Base-by-base conservation (phyloP, 768 basidiomycete species). In the Amanita inopinata region DNA sequence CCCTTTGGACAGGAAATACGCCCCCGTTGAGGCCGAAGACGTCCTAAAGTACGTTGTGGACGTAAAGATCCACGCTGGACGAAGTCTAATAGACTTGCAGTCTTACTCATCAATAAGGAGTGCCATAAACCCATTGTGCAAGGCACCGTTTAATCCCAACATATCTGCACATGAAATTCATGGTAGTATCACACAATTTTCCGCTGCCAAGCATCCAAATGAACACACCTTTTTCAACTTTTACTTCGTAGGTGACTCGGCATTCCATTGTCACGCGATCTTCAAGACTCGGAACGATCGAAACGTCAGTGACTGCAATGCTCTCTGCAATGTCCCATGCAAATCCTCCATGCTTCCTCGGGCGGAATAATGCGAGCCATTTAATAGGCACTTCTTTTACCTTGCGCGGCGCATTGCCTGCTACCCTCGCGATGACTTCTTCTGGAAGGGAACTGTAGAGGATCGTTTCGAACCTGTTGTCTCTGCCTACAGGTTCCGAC, bases 31-130 rank as follows among this genome's bases (percentile, higher is more conserved):
- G 20, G 66, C 53, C 1, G 65, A 58, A 3, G 69, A 63, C 33
- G 69, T 67, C 45, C 73, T 76, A 38, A 19, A 28, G 22, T 23
- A 18, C n/a, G 17, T 9, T 31, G 17, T 12, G 25, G 5, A 22
- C 6, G 28, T 40, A 20, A 2, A 28, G 27, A 23, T 30, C 5
- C 40, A 35, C n/a, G 1, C 25, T 6, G 24, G 40, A 15, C 10
- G 2, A 37, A n/a, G 33, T 12, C 22, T 25, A 33, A 24, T 27
- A 36, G 4, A 46, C 66, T 27, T 43, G n/a, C 11, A 23, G 7
- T 15, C 27, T 7, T 27, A 73, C 73, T 73, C 58, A 48, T 76
- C 75, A 25, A 76, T 64, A 18, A 77, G 46, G 42, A 64, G 64
- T 2, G 62, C 47, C 12, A 61, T 52, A 42, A 70, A 72, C 4